Evolutionary conservation across 129 eudicot genomes (phyloP).

Genomic region (Pittosporum tobira): DNA sequence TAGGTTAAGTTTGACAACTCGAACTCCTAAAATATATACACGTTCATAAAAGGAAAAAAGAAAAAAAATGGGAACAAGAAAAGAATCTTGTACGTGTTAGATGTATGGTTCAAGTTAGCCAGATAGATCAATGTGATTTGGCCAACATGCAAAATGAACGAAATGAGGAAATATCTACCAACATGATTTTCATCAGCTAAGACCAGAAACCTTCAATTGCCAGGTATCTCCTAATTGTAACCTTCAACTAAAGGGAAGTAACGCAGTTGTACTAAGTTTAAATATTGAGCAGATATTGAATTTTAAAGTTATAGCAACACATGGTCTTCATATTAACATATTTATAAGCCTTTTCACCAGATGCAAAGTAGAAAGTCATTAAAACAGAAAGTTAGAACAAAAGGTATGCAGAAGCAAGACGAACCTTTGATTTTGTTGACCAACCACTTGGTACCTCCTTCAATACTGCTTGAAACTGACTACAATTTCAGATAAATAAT

Average conservation of each 20-base stretch:
- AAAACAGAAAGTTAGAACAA: background rate
- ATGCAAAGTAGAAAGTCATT: background rate
- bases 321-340: background rate
- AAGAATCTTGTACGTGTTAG: too few species aligned
- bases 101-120: too few species aligned
- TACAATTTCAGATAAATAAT: conserved; percentile 16
- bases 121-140: background rate
- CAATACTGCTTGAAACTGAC: conserved; percentile 70
- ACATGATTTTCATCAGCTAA: background rate
- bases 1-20: too few species aligned
- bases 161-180: background rate
- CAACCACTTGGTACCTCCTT: conserved; percentile 73
- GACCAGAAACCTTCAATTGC: background rate
- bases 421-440: conserved; percentile 80
- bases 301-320: background rate
- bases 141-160: background rate
- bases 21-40: too few species aligned
- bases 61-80: too few species aligned
- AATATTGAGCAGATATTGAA: background rate
- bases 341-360: background rate
- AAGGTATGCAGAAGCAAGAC: conserved; percentile 4
- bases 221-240: background rate
- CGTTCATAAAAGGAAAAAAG: too few species aligned
- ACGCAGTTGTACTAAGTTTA: background rate
- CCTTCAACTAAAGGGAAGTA: background rate